Evolutionary conservation across 306 rosid species (phyloP), one percentile per base, ranked within the genome.

Genomic region (Casuarina equisetifolia): DNA sequence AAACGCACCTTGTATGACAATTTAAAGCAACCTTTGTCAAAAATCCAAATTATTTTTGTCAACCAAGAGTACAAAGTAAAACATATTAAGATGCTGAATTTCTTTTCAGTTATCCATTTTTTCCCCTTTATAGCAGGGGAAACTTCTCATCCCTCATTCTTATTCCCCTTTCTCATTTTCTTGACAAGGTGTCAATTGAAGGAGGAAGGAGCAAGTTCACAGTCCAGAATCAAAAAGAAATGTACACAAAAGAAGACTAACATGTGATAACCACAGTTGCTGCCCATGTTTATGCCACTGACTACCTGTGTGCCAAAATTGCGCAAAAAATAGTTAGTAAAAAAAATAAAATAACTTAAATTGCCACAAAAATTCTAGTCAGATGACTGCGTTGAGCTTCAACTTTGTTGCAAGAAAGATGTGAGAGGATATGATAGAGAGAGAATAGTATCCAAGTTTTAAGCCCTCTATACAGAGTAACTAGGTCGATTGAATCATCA

Each of bases 271-370:
- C 98, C 97, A 39, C 93, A 85, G 90, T 95, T 90, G 92, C 93
- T 87, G 83, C 97, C 98, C 92, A 53, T 91, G 88, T 94, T 94
- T 64, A 92, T 94, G 89, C 97, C 98, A 85, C 97, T 95, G 86
- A 95, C 61, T 73, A 95, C 95, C 97, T 94, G 91, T 75, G 69
- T 44, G 57, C 55, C 45, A 57, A 77, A 79, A 76, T 25, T 55
- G 39, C 74, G 71, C 49, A 73, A 77, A 52, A 66, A 70, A 78
- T 20, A 81, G 59, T 61, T 72, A 70, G 43, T 79, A 73, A 69
- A 19, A 73, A 70, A 59, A 44, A 35, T 76, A 25, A 57, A 80
- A 62, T 19, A 32, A 35, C 6, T 70, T 79, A 16, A 48, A 40
- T 43, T 9, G 64, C 66, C 61, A 55, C 45, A 16, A 53, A n/a